Evolutionary conservation across 1,284 basidiomycete species (phyloP), one percentile per base, ranked within the genome.

Genomic region (Somion occarium): DNA sequence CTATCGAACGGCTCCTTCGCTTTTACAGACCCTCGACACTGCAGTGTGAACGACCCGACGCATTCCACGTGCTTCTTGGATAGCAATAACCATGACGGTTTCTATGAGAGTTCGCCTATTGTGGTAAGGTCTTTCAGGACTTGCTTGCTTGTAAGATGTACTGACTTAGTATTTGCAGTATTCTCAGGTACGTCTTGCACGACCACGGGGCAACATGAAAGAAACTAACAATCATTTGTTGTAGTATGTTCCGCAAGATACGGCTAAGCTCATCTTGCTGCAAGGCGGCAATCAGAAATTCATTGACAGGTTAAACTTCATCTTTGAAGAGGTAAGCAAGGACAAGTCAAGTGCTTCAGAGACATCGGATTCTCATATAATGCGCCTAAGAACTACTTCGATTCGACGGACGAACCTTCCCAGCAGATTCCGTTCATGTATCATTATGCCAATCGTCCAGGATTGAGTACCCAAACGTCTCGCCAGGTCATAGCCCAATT

Each of bases 361-460:
- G n/a, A 18, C 11, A 22, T 27, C n/a, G n/a, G n/a, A n/a, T n/a
- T n/a, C n/a, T n/a, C 24, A n/a, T 22, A 24, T 19, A 22, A 26
- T 27, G 30, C 18, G 18, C 5, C 15, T 15, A 52, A 82, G 73
- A 64, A 66, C 38, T 79, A 79, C 60, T 80, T 80, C 56, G 76
- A 79, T 51, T 66, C 70, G 2, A 80, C 79, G 15, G 73, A 84
- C 58, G 82, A 84, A 58, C 82, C 82, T 1, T 82, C 80, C 3
- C 76, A 80, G 53, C 77, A 81, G 53, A 82, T 81, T 55, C 79
- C 80, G 0, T 81, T 76, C 66, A 82, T 83, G 80, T 83, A 82
- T 60, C 81, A 83, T 62, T 83, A 83, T 59, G 81, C 76, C 1
- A 74, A 80, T 58, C 63, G 67, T 2, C 81, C 81, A 0, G 81